These are phyloP conservation scores for Apiotrichum gracile DNA, from an alignment of 1,284 basidiomycete genomes.

Conservation along the genomic window DNA sequence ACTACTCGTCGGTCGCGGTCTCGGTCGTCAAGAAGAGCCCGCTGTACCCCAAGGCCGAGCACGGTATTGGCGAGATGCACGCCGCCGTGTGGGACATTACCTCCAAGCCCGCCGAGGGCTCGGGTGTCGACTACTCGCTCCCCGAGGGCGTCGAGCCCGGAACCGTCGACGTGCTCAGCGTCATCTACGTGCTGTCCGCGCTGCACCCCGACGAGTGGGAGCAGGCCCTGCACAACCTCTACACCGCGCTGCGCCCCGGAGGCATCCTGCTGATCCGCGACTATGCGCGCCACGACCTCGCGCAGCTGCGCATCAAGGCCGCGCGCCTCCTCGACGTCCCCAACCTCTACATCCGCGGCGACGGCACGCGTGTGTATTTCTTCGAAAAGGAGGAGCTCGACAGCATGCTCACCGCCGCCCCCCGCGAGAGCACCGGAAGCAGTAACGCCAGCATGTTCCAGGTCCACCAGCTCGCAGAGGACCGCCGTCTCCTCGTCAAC, in stretches of 20 bases:
- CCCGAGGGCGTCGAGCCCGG: conserved; percentile 61
- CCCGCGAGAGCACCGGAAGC: conserved; percentile 4
- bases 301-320: conserved; percentile 87
- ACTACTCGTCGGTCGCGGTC: conserved; percentile 85
- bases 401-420: conserved; percentile 64
- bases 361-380: conserved; percentile 95
- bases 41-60: conserved; percentile 62
- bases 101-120: conserved; percentile 42
- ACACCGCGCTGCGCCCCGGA: conserved; percentile 81
- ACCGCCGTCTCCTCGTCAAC: conserved; percentile 83
- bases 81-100: conserved; percentile 91
- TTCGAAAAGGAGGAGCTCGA: conserved; percentile 79
- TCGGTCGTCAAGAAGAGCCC: conserved; percentile 77
- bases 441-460: conserved; percentile 53
- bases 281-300: conserved; percentile 90
- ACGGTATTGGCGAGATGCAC: conserved; percentile 58
- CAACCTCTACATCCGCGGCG: conserved; percentile 90
- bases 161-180: conserved; percentile 78
- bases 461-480: conserved; percentile 72
- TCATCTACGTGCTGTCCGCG: conserved; percentile 92
- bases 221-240: conserved; percentile 75
- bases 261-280: conserved; percentile 83
- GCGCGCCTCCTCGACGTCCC: conserved; percentile 85
- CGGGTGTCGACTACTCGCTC: conserved; percentile 43
- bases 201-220: conserved; percentile 91